Base-by-base conservation (phyloP, 2,329 filamentous ascomycete species). In the Hymenoscyphus salicellus region DNA sequence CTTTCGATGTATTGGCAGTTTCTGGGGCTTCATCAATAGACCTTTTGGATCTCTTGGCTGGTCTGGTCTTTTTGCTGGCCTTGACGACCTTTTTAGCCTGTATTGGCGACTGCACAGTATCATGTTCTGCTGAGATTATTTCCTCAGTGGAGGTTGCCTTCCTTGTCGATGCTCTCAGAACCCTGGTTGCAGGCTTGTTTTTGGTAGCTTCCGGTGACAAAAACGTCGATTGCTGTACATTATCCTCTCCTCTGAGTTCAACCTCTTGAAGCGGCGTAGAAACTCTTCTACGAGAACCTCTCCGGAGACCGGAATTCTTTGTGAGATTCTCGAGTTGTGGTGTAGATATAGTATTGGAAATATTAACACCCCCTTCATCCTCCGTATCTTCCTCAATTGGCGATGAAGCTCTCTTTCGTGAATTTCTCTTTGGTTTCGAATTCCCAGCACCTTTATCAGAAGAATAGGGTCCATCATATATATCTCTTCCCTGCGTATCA, bases 391-490 rank as follows among this genome's bases (percentile, higher is more conserved):
- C 46, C 10, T 52, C 8, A 14, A 52, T 52, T 16, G 8, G 20
- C 1, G 46, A 14, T 52, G 46, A 52, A 26, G 10, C 8, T 16
- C 46, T 52, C 23, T 52, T 52, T 2, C 20, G n/a, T 14, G 20
- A 26, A 11, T 23, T 52, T 26, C 14, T 52, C 5, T 7, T 14
- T 28, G 46, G 46, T 14, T 23, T 17, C 36, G 36, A 38, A 38
- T 38, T 52, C 23, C 23, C 23, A 7, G 46, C 23, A 30, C 23
- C 49, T 66, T 61, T 28, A n/a, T 57, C 28, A 10, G 55, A 57
- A 17, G 55, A 57, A 57, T 57, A 36, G 1, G 55, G 57, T 33
- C 57, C 57, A 23, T 58, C 57, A 23, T 36, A 58, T 8, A 41
- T 58, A n/a, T 58, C 33, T 16, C 46, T 52, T 52, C 46, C 46